Evolutionary conservation across 2,329 filamentous ascomycete genomes (phyloP), one percentile per base, ranked within the genome.

Genomic region (Graphilbum sp.): DNA sequence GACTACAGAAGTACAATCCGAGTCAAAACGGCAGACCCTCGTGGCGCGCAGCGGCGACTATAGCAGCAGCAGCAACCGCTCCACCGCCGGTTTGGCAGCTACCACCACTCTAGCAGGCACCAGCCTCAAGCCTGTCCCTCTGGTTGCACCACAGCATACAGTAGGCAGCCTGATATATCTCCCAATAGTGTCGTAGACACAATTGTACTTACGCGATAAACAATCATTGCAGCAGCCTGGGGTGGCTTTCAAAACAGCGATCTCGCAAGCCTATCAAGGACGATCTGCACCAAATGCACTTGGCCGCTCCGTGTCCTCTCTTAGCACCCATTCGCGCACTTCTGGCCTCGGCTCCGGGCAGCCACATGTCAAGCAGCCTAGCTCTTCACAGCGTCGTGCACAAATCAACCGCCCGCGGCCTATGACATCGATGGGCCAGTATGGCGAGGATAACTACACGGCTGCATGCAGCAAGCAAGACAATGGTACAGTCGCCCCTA

Each of bases 1-100:
- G 27, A 12, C 27, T n/a, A 29, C 10, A 75, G 72, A 64, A 37
- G 46, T 58, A 18, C 63, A 72, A 48, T 63, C 73, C 17, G 66
- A 73, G 36, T 50, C 71, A 3, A 79, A 80, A 55, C 64, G 75
- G 40, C 74, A 73, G 49, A 71, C 69, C 13, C 55, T 76, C 20
- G 56, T 54, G 17, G 69, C 77, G 40, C 62, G 62, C 46, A 70
- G 65, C 24, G 65, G 55, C 43, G 72, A 79, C 42, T 66, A 62
- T 43, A 36, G 41, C 30, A 54, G 58, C 21, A 24, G 11, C 5
- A 5, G 11, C 21, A 24, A 24, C 21, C 21, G n/a, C n/a, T n/a
- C 21, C 21, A 24, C 11, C 21, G 21, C 6, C 21, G 21, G 21
- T 11, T 11, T 24, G 11, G 52, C 59, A 42, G 57, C 61, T 4